A percentile compares a stretch with the other conserved stretches of the same genome.
These are phyloP conservation scores for Choiromyces venosus DNA, from an alignment of 495 filamentous ascomycete genomes.

Conservation along the genomic window DNA sequence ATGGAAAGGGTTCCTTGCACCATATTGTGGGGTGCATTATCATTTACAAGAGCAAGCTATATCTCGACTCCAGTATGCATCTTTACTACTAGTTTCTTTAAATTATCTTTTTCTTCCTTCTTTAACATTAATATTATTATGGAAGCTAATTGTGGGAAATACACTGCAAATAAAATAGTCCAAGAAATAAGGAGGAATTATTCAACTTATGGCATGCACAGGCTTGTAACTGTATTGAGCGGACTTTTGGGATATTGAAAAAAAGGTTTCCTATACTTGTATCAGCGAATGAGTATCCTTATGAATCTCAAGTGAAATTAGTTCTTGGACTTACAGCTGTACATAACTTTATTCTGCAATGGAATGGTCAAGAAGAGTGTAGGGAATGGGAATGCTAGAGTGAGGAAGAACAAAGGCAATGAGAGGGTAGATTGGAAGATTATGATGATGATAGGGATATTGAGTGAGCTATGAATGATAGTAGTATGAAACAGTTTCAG, in stretches of 20 bases:
- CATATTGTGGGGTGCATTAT: background rate
- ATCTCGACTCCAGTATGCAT: no score
- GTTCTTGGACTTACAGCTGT: constrained; percentile 8
- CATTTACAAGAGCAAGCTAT: background rate
- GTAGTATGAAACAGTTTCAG: background rate
- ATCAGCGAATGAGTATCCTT: constrained; percentile 2
- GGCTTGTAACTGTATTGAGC: constrained; percentile 9
- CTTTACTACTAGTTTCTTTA: no score
- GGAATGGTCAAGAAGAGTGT: background rate
- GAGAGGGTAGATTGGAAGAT: background rate
- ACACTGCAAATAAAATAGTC: constrained; percentile 5
- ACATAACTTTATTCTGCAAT: constrained; percentile 13
- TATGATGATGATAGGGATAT: background rate
- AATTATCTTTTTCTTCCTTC: background rate
- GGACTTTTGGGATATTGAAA: constrained; percentile 22
- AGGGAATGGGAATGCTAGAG: background rate
- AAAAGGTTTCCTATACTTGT: constrained; percentile 14
- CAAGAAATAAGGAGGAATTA: constrained; percentile 17
- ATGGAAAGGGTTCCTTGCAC: background rate
- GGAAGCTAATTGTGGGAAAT: no score
- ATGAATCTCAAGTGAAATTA: constrained; percentile 5
- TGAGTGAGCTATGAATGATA: background rate
- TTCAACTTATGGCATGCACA: constrained; percentile 21
- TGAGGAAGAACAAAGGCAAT: background rate
- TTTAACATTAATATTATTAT: no score